Evolutionary conservation across 176 grass and related monocot species (phyloP).

Genomic region (Themeda triandra): DNA sequence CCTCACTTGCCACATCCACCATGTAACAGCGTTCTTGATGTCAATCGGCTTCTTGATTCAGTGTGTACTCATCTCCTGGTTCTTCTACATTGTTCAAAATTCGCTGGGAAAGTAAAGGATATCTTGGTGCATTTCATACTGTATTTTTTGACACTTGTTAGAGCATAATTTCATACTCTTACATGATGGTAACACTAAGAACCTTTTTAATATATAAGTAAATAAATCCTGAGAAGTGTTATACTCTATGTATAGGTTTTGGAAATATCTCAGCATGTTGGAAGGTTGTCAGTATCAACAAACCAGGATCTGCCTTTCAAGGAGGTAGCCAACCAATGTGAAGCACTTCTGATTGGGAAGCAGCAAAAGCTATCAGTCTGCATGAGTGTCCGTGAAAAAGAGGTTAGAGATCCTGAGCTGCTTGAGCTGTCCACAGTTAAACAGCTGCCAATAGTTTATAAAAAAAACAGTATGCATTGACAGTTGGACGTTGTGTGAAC

Average conservation of each 20-base stretch:
- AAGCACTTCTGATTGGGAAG: slow-evolving; percentile 65
- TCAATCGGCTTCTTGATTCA: slow-evolving; percentile 74
- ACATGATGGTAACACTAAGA: not conserved
- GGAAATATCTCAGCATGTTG: slow-evolving; percentile 55
- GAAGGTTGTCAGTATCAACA: slow-evolving; percentile 68
- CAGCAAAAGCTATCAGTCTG: slow-evolving; percentile 71
- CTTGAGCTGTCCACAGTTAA: slow-evolving; percentile 21
- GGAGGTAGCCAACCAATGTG: slow-evolving; percentile 69
- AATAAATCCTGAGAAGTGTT: slow-evolving; percentile 10
- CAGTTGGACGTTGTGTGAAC: not conserved
- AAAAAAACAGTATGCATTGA: not conserved
- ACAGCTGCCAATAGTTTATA: not conserved
- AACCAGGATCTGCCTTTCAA: slow-evolving; percentile 66
- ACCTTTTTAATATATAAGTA: not conserved
- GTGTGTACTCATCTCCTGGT: slow-evolving; percentile 33
- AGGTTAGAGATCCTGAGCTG: slow-evolving; percentile 33
- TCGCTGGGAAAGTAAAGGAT: not conserved
- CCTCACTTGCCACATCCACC: slow-evolving; percentile 19
- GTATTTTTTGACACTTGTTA: not conserved
- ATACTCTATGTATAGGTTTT: slow-evolving; percentile 41
- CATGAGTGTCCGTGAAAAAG: slow-evolving; percentile 44
- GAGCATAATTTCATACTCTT: not conserved
- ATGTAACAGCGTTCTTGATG: slow-evolving; percentile 55
- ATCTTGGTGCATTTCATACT: not conserved
- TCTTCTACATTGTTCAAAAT: slow-evolving; percentile 10